phyloP scores from a whole-genome alignment of 2,329 filamentous ascomycete species.

The Emericellopsis atlantica region DNA sequence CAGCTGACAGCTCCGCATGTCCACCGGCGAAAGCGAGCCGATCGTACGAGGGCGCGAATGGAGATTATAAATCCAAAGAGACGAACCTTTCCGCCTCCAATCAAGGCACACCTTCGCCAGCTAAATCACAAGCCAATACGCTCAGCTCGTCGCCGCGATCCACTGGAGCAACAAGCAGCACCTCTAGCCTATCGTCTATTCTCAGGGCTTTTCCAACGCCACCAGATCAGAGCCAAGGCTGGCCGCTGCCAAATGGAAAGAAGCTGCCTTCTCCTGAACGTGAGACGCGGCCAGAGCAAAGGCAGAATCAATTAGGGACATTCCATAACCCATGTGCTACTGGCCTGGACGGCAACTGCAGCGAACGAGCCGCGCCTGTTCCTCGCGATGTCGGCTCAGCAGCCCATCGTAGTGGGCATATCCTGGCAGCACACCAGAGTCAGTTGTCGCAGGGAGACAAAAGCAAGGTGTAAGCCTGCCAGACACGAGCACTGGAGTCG shows the following conservation, averaged over 20 bases:
- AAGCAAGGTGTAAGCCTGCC: conserved; percentile 7
- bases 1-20: too few relatives aligned
- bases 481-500: conserved; percentile 13
- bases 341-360: conserved; percentile 13
- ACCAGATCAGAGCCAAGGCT: neutral
- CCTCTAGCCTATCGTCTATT: neutral
- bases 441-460: conserved; percentile 16
- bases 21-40: too few relatives aligned
- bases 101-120: too few relatives aligned
- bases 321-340: too few relatives aligned
- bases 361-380: conserved; percentile 28
- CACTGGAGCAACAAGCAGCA: too few relatives aligned
- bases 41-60: too few relatives aligned
- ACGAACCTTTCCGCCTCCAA: too few relatives aligned
- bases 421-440: neutral
- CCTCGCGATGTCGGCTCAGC: conserved; percentile 37
- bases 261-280: neutral
- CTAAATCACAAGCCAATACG: too few relatives aligned
- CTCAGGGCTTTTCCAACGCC: neutral
- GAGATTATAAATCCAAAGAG: too few relatives aligned
- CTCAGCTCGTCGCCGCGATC: too few relatives aligned
- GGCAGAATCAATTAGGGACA: too few relatives aligned
- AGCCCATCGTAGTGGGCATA: conserved; percentile 17
- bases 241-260: neutral
- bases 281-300: neutral